phyloP scores from a whole-genome alignment of 2,329 filamentous ascomycete genomes.

The Alternaria triticina region DNA sequence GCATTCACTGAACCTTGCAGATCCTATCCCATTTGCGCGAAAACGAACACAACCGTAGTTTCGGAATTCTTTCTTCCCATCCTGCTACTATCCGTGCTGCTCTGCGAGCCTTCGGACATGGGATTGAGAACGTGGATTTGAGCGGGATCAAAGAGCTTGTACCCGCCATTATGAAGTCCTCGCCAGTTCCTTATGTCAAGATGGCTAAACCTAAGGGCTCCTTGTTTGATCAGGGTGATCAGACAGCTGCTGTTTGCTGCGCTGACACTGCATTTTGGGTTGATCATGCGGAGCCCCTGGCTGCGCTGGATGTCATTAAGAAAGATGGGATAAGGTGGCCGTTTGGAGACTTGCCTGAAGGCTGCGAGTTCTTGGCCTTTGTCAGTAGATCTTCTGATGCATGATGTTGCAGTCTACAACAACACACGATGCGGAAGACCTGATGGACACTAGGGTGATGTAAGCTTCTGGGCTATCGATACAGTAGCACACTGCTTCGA shows the following conservation, averaged over 20 bases:
- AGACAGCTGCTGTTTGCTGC: neutral
- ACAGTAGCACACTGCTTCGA: neutral
- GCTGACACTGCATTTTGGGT: conserved; percentile 1
- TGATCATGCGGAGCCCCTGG: neutral
- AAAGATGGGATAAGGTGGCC: neutral
- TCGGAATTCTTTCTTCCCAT: conserved; percentile 1
- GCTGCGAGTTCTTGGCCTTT: conserved; percentile 2
- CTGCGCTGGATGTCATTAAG: neutral
- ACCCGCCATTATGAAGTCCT: neutral
- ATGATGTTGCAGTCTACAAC: neutral
- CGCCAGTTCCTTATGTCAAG: neutral
- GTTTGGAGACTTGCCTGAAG: neutral
- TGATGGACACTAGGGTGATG: neutral
- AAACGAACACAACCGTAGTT: neutral
- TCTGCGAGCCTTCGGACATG: neutral
- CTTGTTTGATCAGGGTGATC: neutral
- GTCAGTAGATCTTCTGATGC: neutral
- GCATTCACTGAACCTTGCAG: neutral
- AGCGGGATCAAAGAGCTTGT: neutral
- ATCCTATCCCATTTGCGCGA: neutral
- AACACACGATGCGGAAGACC: neutral
- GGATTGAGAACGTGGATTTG: neutral
- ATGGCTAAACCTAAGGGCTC: neutral
- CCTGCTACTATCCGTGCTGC: neutral
- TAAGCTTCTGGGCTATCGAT: neutral